Evolutionary conservation across 495 filamentous ascomycete species (phyloP), one percentile per base, ranked within the genome.

Genomic region (Neurospora africana): DNA sequence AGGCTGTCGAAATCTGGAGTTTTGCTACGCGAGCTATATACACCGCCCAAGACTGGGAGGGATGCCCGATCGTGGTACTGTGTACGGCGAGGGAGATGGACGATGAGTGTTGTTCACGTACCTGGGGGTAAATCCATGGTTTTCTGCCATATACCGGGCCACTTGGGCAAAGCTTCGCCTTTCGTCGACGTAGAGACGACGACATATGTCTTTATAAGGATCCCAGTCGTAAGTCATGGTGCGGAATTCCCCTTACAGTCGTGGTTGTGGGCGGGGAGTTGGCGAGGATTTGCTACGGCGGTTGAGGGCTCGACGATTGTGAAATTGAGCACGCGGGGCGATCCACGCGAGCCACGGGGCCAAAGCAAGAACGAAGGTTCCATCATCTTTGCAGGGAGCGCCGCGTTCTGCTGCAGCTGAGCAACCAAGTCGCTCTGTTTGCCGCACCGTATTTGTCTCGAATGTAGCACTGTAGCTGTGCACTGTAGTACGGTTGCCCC

Each of bases 201-300:
- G 89, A 81, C 88, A 91, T 74, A 87, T 86, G 10, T 90, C 87
- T 79, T 87, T 84, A 78, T 93, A 89, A 4, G 84, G 88, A 39
- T 90, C 88, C 91, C 92, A 94, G 71, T 91, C 85, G 81, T 93
- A 93, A 0, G 89, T 89, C 90, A 92, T 93, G 73, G 27, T 77
- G 73, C 69, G 38, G 9, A 58, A 27, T 58, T 15, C 19, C 37
- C 35, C 38, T 36, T 47, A 4, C 3, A 30, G 17, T 43, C 41
- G 40, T 65, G 65, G 61, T 69, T 23, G 68, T 72, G n/a, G 61
- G 38, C 41, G 36, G 53, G 23, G 5, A 15, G 30, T 35, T 72
- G 61, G 43, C 10, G 53, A 65, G 17, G 53, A 30, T 33, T 65
- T 35, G 53, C 53, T 65, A 65, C 53, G 53, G 53, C 30, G 53